Base-by-base conservation (phyloP, 495 filamentous ascomycete species). In the Parathielavia hyrcaniae region DNA sequence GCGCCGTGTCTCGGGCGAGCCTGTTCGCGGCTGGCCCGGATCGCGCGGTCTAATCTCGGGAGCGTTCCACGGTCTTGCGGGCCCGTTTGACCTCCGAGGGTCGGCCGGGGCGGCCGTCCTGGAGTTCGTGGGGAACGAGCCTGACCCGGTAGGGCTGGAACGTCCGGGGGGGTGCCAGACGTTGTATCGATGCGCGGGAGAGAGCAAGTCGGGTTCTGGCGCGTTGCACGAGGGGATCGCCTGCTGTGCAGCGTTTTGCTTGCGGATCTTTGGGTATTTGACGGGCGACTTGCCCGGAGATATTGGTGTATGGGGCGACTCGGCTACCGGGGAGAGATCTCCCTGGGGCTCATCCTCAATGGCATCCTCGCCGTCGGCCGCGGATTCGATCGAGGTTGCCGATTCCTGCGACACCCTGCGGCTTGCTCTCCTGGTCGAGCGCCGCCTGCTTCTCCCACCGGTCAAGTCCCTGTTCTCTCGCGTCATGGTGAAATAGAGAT, bases 291-390 rank as follows among this genome's bases (percentile, higher is more conserved):
- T 67, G 1, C 75, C 72, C 0, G 55, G 61, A n/a, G 67, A 67
- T 32, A 63, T 57, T 5, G 65, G 59, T 22, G 60, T 51, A 2
- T 50, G 38, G 14, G 76, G 76, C 5, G 69, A 74, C 61, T 79
- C 76, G 5, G 64, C 64, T 1, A 80, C 75, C 2, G 79, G 77
- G 1, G 78, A 75, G 0, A 80, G 65, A 36, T 63, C 59, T 9
- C 45, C 59, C 44, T 67, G 67, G 16, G 54, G 41, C 14, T 65
- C 63, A 16, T 64, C 64, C n/a, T 61, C 63, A 12, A 58, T 61
- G 30, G 62, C 44, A 22, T 53, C 62, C 3, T 67, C 64, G 8
- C 67, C 67, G 5, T 58, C 64, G 8, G 38, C 50, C 3, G 49
- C 63, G 3, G 64, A 67, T 38, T 69, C 70, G 35, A 72, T 72